A percentile compares a stretch with the other conserved stretches of the same genome.
phyloP scores from a whole-genome alignment of 163 green algal species.

The Chlorella variabilis region DNA sequence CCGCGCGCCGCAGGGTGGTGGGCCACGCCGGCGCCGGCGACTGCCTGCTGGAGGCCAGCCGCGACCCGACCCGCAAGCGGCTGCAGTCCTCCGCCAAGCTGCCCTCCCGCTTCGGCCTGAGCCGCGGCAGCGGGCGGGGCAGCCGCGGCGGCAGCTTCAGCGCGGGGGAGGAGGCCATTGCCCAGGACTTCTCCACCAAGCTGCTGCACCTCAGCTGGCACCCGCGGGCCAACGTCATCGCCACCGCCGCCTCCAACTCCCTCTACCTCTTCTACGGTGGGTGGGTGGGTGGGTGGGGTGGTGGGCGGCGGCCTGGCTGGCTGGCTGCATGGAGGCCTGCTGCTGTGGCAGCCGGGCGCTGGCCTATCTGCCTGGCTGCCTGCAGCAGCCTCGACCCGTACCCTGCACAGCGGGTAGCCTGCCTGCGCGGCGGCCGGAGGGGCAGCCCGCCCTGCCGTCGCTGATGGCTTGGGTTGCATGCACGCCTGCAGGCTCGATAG shows the following conservation, averaged over 20 bases:
- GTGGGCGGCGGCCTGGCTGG: not conserved
- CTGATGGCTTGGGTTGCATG: not conserved
- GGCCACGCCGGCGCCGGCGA: conserved; percentile 46
- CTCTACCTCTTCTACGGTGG: conserved; percentile 92
- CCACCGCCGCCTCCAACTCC: conserved; percentile 92
- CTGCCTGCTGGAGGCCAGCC: conserved; percentile 84
- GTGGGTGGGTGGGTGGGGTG: not conserved
- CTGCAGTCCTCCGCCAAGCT: conserved; percentile 22
- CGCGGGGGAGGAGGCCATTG: conserved; percentile 41
- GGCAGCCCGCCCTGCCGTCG: too few relatives aligned
- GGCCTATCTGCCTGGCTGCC: too few relatives aligned
- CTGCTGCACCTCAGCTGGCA: conserved; percentile 97
- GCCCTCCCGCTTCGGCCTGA: conserved; percentile 51
- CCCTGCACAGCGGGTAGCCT: too few relatives aligned
- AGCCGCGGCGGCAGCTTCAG: conserved; percentile 28
- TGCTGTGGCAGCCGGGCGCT: too few relatives aligned
- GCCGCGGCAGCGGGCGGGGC: conserved; percentile 13
- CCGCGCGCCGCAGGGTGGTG: conserved; percentile 19
- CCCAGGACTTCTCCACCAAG: conserved; percentile 85
- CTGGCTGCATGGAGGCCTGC: too few relatives aligned
- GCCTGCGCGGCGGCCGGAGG: too few relatives aligned
- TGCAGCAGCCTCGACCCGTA: too few relatives aligned
- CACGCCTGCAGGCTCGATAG: not conserved
- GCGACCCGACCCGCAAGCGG: conserved; percentile 73
- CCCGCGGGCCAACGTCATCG: conserved; percentile 90